Conservation (phyloP, 805 yeast genomes). For the Brettanomyces anomalus region DNA sequence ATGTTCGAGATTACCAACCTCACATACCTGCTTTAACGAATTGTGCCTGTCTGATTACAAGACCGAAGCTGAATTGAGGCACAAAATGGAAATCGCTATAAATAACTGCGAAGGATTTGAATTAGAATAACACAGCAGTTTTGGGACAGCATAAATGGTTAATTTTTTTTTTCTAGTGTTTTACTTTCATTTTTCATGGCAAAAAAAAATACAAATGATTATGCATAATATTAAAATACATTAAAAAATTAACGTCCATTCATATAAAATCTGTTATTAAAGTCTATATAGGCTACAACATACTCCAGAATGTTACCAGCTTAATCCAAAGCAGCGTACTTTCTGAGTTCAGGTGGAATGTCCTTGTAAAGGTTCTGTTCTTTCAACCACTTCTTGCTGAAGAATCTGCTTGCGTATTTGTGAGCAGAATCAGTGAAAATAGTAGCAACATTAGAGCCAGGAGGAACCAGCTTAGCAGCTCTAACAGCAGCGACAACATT, state of each 20-base stretch:
- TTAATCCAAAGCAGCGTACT: constrained; percentile 48
- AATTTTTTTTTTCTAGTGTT: no score
- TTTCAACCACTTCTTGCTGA: constrained; percentile 70
- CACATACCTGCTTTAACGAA: constrained; percentile 95
- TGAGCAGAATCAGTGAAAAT: constrained; percentile 88
- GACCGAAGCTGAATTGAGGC: constrained; percentile 40
- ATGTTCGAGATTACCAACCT: constrained; percentile 58
- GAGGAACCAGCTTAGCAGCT: constrained; percentile 69
- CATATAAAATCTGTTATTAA: not conserved
- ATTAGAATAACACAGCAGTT: constrained; percentile 10
- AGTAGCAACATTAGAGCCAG: constrained; percentile 75
- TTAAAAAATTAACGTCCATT: not conserved
- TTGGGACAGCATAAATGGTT: no score
- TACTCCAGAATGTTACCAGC: no score
- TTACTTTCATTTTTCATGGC: no score
- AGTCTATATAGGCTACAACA: not conserved
- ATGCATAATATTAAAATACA: not conserved
- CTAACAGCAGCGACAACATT: constrained; percentile 84
- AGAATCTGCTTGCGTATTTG: constrained; percentile 75
- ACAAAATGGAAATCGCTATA: constrained; percentile 61
- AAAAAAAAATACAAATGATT: not conserved
- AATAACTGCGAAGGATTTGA: constrained; percentile 85
- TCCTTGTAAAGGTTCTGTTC: constrained; percentile 54
- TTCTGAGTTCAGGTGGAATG: constrained; percentile 62
- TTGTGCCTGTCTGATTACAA: constrained; percentile 64